Evolutionary conservation across 225 moss, liverwort and hornwort genomes (phyloP), one percentile per base, ranked within the genome.

Genomic region (Polytrichum commune): DNA sequence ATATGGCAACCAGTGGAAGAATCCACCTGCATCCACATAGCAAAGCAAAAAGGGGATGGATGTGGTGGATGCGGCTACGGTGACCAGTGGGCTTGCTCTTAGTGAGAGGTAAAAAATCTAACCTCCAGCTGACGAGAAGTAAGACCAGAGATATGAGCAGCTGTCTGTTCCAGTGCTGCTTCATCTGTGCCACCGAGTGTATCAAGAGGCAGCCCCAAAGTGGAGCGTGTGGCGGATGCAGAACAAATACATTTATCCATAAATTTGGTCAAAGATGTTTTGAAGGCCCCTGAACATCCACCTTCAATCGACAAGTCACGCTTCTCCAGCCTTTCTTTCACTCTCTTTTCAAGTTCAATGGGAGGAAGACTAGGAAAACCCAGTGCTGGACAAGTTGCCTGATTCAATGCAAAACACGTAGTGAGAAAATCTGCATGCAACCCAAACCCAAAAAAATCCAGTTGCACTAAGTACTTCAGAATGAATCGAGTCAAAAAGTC

Each of bases 331-430:
- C 94, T 91, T 54, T 86, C 70, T 26, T 81, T 74, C 68, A 88
- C 75, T 76, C 73, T 76, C 73, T 81, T 77, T 19, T 73, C 70
- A 72, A 98, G 82, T 69, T 89, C 88, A 46, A 81, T 66, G 28
- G 90, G 86, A 62, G 71, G 78, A 63, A 93, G 83, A 60, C 82
- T 65, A 23, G 62, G 76, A 28, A 71, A 74, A 63, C 84, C 90
- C 54, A 75, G 73, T n/a, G 89, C 77, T 73, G 94, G 97, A 61
- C 94, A 94, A 57, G 87, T 93, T 65, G 97, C 94, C 97, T 97
- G 57, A 80, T 68, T 68, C 63, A 68, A 75, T 62, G 62, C 70
- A 72, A 46, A 82, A 72, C 24, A 74, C 62, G 27, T n/a, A 58
- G 20, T 24, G 7, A n/a, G 58, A 22, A 20, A 6, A 20, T 7